These are phyloP conservation scores for Penicillium sp. DNA, from an alignment of 2,329 filamentous ascomycete genomes.

Conservation along the genomic window DNA sequence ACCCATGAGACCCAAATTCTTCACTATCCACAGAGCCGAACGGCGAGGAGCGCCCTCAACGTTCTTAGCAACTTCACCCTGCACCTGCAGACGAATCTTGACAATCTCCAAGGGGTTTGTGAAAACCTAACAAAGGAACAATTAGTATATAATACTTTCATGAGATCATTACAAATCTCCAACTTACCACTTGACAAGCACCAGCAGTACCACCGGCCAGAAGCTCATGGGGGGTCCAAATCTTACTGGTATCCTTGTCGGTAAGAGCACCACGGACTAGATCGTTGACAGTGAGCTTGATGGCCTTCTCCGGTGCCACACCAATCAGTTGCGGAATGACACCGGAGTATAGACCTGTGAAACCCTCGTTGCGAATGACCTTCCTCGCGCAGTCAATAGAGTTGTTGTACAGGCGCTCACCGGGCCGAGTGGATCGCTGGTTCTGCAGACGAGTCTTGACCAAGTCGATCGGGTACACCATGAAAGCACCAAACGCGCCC, in stretches of 20 bases:
- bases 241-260: conserved; percentile 70
- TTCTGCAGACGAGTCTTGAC: conserved; percentile 99
- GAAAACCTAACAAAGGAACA: conserved; percentile 64
- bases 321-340: conserved; percentile 93
- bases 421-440: conserved; percentile 78
- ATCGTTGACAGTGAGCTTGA: conserved; percentile 98
- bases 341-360: conserved; percentile 87
- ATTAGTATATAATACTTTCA: not conserved
- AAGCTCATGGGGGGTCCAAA: conserved; percentile 70
- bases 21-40: conserved; percentile 96
- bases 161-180: not conserved
- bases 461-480: conserved; percentile 98
- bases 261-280: conserved; percentile 75
- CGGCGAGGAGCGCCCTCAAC: conserved; percentile 79
- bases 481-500: conserved; percentile 96
- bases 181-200: conserved; percentile 89
- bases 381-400: conserved; percentile 93
- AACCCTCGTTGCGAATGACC: conserved; percentile 88
- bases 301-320: conserved; percentile 98
- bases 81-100: conserved; percentile 96
- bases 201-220: conserved; percentile 86
- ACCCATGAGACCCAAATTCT: conserved; percentile 88
- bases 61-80: conserved; percentile 90
- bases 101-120: conserved; percentile 98
- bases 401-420: conserved; percentile 92